phyloP scores from a whole-genome alignment of 148 eudicot genomes.

The Rhododendron mucronatum region DNA sequence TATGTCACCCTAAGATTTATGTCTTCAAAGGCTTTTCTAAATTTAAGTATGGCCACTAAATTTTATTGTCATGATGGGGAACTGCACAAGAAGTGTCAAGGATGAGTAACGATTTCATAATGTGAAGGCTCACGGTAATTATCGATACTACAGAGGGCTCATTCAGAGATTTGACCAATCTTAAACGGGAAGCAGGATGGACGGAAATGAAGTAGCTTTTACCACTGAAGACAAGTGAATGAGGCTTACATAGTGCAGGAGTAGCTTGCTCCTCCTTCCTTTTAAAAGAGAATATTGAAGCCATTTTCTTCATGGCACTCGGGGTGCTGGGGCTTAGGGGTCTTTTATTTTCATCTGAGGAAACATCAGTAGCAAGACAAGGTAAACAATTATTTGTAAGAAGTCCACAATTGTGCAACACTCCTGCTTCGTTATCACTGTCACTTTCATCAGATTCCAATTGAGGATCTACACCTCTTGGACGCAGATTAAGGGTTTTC shows the following conservation, averaged over 20 bases:
- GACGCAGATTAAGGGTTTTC: slow-evolving; percentile 2
- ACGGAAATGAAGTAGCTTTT: background rate
- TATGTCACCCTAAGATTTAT: background rate
- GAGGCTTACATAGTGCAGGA: slow-evolving; percentile 45
- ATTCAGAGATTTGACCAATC: background rate
- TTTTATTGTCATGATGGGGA: background rate
- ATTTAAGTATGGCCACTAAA: background rate
- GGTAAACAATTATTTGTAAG: slow-evolving; percentile 59
- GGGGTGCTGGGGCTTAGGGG: slow-evolving; percentile 55
- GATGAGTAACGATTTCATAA: background rate
- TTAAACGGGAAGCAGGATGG: background rate
- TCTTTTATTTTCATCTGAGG: slow-evolving; percentile 48
- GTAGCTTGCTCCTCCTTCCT: slow-evolving; percentile 55
- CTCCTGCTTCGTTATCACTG: slow-evolving; percentile 24
- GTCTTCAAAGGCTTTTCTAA: slow-evolving; percentile 17
- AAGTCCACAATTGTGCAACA: slow-evolving; percentile 35
- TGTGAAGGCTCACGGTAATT: background rate
- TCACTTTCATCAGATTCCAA: slow-evolving; percentile 33
- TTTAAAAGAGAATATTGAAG: slow-evolving; percentile 49
- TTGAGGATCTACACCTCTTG: slow-evolving; percentile 14
- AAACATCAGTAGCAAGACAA: slow-evolving; percentile 42
- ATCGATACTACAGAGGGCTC: background rate
- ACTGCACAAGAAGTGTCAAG: background rate
- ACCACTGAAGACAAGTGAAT: background rate
- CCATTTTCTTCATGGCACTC: slow-evolving; percentile 45